Evolutionary conservation across 306 rosid genomes (phyloP).

Genomic region (Fragaria vesca): DNA sequence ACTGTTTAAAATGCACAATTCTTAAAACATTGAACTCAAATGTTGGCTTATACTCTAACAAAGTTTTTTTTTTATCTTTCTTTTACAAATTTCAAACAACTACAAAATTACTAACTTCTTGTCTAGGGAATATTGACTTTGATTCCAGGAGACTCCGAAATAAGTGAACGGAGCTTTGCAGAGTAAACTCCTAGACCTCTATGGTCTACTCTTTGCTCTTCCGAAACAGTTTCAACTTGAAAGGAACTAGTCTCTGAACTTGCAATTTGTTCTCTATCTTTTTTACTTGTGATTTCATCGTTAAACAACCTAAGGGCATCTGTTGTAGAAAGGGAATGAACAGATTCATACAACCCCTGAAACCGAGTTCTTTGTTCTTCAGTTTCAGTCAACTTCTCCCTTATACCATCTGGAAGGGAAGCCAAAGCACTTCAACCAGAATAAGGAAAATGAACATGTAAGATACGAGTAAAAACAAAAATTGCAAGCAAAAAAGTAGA

Average conservation of each 20-base stretch:
- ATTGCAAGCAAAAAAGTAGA: not conserved
- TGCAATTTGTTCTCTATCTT: constrained; percentile 28
- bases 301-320: constrained; percentile 60
- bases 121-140: constrained; percentile 34
- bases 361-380: constrained; percentile 52
- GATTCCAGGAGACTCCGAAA: constrained; percentile 47
- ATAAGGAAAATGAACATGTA: constrained; percentile 16
- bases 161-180: constrained; percentile 49
- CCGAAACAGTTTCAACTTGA: constrained; percentile 15
- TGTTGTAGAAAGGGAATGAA: constrained; percentile 56
- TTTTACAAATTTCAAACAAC: not conserved
- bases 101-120: constrained; percentile 4
- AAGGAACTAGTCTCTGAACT: constrained; percentile 25
- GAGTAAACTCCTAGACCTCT: constrained; percentile 35
- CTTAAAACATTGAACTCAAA: not conserved
- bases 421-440: constrained; percentile 58
- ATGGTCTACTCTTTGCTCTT: constrained; percentile 31
- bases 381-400: constrained; percentile 52
- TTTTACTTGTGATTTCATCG: constrained; percentile 40
- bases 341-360: constrained; percentile 57
- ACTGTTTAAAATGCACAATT: not conserved
- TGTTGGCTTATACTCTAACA: not conserved
- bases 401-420: constrained; percentile 58
- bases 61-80: not conserved
- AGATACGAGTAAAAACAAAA: not conserved